Evolutionary conservation across 177 flowering plant species (phyloP).

Genomic region (Tripterygium wilfordii): DNA sequence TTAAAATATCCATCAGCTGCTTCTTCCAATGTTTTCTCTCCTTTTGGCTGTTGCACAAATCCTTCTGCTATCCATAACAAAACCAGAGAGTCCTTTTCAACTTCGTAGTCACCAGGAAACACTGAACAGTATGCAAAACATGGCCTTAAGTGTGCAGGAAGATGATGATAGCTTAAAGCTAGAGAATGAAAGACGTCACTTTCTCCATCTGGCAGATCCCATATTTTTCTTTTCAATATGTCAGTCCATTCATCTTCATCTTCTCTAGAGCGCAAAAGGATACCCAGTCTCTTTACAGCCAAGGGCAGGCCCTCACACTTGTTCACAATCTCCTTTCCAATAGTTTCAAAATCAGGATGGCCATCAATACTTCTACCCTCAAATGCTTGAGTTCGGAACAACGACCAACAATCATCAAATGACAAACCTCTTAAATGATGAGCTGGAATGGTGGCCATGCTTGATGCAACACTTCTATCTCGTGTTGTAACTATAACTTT

Average conservation of each 20-base stretch:
- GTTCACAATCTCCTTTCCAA: conserved; percentile 5
- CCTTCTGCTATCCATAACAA: conserved; percentile 7
- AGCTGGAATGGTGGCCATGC: conserved; percentile 1
- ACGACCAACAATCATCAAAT: conserved; percentile 5
- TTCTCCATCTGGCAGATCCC: conserved; percentile 1
- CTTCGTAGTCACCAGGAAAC: background rate
- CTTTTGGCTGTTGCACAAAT: background rate
- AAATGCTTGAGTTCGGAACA: conserved; percentile 3
- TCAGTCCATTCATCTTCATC: background rate
- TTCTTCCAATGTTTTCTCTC: background rate
- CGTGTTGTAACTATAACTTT: conserved; percentile 14
- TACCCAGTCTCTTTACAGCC: conserved; percentile 8
- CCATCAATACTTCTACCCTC: background rate
- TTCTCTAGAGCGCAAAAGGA: conserved; percentile 2
- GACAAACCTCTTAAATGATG: background rate
- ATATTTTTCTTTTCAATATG: background rate
- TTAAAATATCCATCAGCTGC: background rate
- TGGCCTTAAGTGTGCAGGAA: conserved; percentile 1
- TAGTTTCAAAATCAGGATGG: background rate
- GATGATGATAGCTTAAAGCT: conserved; percentile 6
- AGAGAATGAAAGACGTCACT: background rate
- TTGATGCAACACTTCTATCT: conserved; percentile 2
- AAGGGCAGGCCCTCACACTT: conserved; percentile 13
- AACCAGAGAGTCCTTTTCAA: background rate
- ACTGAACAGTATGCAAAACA: conserved; percentile 1